These are phyloP conservation scores for Eucalyptus sideroxylon DNA, from an alignment of 345 rosid species.

Conservation along the genomic window DNA sequence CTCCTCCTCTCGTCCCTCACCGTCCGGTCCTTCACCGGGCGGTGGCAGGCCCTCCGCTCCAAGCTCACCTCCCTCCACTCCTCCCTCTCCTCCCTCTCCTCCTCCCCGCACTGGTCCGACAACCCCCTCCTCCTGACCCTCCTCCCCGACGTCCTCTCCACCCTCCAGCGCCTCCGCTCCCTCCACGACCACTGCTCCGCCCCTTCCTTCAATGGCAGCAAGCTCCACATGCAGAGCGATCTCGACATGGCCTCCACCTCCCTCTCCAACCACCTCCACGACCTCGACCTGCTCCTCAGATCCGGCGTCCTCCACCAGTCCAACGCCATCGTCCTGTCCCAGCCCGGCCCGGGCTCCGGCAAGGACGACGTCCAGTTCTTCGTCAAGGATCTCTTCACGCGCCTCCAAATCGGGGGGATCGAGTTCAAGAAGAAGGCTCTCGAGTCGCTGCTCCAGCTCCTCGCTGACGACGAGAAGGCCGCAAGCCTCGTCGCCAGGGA, in stretches of 20 bases:
- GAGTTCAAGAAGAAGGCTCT: conserved; percentile 73
- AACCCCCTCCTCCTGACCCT: conserved; percentile 69
- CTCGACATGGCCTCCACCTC: conserved; percentile 68
- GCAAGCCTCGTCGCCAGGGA: conserved; percentile 46
- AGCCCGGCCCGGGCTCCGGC: conserved; percentile 40
- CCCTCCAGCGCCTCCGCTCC: conserved; percentile 62
- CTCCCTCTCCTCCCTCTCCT: conserved; percentile 42
- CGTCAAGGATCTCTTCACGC: conserved; percentile 63
- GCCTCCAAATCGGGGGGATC: conserved; percentile 67
- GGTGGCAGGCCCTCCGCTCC: conserved; percentile 61
- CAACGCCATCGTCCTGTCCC: conserved; percentile 61
- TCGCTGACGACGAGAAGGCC: conserved; percentile 45
- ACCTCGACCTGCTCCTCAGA: conserved; percentile 65
- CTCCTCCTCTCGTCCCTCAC: conserved; percentile 48
- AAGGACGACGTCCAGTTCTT: conserved; percentile 49
- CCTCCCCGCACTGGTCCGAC: conserved; percentile 61
- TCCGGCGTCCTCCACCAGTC: conserved; percentile 74
- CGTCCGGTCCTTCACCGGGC: conserved; percentile 55
- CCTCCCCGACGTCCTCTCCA: conserved; percentile 55
- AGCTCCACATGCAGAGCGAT: conserved; percentile 82
- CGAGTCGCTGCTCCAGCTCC: conserved; percentile 57
- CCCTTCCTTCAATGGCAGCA: conserved; percentile 48
- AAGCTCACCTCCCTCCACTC: conserved; percentile 49
- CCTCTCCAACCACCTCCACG: conserved; percentile 43
- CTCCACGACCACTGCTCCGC: conserved; percentile 22